A percentile compares a stretch with the other conserved stretches of the same genome.
phyloP scores from a whole-genome alignment of 2,329 filamentous ascomycete genomes.

The Aureobasidium sp. region DNA sequence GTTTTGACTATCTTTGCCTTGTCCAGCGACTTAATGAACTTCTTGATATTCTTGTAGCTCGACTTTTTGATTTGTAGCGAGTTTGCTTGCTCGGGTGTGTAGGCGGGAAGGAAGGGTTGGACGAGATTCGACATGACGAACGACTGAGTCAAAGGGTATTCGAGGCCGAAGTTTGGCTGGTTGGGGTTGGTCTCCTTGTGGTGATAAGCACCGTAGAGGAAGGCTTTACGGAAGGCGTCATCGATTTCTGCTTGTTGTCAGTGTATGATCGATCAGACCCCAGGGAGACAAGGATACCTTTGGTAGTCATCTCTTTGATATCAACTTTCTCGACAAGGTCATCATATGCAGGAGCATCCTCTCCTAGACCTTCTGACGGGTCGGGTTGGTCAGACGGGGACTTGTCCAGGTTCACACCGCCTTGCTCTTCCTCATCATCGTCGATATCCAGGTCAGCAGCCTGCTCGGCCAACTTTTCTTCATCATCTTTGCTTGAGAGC shows the following conservation, averaged over 20 bases:
- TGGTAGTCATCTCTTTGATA: conserved; percentile 45
- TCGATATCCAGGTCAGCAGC: conserved; percentile 33
- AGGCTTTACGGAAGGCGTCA: conserved; percentile 54
- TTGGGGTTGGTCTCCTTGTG: conserved; percentile 48
- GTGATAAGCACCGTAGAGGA: conserved; percentile 54
- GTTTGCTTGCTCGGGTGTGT: conserved; percentile 45
- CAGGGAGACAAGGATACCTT: conserved; percentile 32
- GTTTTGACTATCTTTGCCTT: conserved; percentile 55
- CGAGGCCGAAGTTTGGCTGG: conserved; percentile 45
- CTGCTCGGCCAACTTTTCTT: conserved; percentile 30
- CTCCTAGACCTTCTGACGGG: conserved; percentile 10
- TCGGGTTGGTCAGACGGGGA: conserved; percentile 5
- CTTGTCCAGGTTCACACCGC: conserved; percentile 35
- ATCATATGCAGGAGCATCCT: conserved; percentile 22
- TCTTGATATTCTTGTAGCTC: conserved; percentile 61
- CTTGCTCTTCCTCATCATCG: conserved; percentile 35
- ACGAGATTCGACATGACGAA: conserved; percentile 55
- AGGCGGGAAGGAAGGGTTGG: conserved; percentile 57
- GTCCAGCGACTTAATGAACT: conserved; percentile 60
- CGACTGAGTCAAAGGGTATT: conserved; percentile 56
- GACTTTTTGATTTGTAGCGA: conserved; percentile 62
- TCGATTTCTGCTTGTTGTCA: conserved; percentile 51
- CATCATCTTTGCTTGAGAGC: conserved; percentile 24
- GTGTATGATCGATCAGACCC: conserved; percentile 11
- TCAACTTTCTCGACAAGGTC: conserved; percentile 27